Percentiles rank a stretch among this genome's conserved stretches.
These are phyloP conservation scores for Trametes sanguinea DNA, from an alignment of 768 basidiomycete genomes.

Conservation along the genomic window DNA sequence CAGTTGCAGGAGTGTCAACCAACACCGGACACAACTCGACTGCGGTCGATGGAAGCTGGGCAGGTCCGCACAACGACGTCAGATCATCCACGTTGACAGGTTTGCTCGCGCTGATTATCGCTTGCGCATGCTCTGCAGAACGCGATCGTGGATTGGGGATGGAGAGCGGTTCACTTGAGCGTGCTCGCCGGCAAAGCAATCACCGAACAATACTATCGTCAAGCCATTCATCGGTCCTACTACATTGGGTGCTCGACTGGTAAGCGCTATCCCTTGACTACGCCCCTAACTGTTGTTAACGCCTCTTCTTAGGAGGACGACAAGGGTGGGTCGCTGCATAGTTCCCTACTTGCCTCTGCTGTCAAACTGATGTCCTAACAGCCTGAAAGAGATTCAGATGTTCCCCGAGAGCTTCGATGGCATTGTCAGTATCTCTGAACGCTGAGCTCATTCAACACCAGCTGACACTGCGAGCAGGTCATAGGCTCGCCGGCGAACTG, in stretches of 20 bases:
- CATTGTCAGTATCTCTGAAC: constrained; percentile 19
- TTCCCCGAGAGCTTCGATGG: constrained; percentile 37
- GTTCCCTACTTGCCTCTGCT: not conserved
- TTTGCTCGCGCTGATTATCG: not conserved
- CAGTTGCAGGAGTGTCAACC: constrained; percentile 28
- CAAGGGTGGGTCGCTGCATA: constrained; percentile 22
- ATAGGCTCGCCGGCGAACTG: constrained; percentile 33
- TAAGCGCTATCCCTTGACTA: not conserved
- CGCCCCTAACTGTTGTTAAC: no score
- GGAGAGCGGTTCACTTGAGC: constrained; percentile 30
- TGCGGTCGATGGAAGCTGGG: constrained; percentile 17
- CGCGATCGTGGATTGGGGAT: constrained; percentile 31
- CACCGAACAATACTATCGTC: constrained; percentile 29
- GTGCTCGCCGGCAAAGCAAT: constrained; percentile 30
- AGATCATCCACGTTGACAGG: not conserved
- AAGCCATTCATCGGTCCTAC: constrained; percentile 24
- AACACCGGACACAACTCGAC: constrained; percentile 22
- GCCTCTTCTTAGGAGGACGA: constrained; percentile 24
- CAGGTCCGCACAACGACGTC: constrained; percentile 23
- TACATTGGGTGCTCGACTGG: constrained; percentile 35
- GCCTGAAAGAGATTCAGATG: constrained; percentile 23
- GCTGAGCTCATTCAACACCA: no score
- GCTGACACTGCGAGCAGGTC: constrained; percentile 17
- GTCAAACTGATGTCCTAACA: not conserved
- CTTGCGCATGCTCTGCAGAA: constrained; percentile 9